Base-by-base conservation (phyloP, 139 green algal genomes). In the Tetradesmus obliquus region DNA sequence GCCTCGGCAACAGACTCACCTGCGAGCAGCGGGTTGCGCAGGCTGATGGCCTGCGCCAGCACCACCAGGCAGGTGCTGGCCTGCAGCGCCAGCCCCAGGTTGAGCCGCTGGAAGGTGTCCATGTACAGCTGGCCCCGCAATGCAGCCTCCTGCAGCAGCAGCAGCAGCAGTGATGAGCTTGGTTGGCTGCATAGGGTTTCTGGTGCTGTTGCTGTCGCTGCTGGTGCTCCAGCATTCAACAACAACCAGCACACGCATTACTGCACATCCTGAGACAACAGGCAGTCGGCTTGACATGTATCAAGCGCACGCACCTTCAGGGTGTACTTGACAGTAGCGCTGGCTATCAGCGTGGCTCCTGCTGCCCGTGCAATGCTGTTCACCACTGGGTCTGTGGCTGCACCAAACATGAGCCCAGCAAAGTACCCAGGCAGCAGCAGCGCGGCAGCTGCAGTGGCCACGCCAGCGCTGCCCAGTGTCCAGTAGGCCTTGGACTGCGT, bases 71-170 rank as follows among this genome's bases (percentile, higher is more conserved):
- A 72, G 19, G 22, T 17, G 8, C 51, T 13, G 4, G 22, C 45
- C 13, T 92, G 89, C 62, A 89, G 53, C 82, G 79, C 17, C 19
- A 92, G 81, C 4, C 51, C 81, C 17, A 88, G n/a, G 81, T 92
- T 92, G 20, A 92, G 89, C 24, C 89, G 89, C 89, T 79, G 53
- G 82, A 88, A 92, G 19, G 89, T 92, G 58, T 88, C 80, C 89
- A 89, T 82, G 80, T 72, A 82, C 62, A 89, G 62, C 53, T 92
- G 82, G 53, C 82, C 66, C 17, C 66, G 89, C 20, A 79, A 5
- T 6, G 81, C 55, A 1, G 81, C 89, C 89, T 92, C 89, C 88
- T 92, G 88, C 88, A 82, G 15, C 24, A 54, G 24, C 32, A 54
- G 79, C n/a, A 19, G 15, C 9, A 19, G 32, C 79, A 76, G 15